Evolutionary conservation across 306 rosid species (phyloP).

Genomic region (Prunus mongolica): DNA sequence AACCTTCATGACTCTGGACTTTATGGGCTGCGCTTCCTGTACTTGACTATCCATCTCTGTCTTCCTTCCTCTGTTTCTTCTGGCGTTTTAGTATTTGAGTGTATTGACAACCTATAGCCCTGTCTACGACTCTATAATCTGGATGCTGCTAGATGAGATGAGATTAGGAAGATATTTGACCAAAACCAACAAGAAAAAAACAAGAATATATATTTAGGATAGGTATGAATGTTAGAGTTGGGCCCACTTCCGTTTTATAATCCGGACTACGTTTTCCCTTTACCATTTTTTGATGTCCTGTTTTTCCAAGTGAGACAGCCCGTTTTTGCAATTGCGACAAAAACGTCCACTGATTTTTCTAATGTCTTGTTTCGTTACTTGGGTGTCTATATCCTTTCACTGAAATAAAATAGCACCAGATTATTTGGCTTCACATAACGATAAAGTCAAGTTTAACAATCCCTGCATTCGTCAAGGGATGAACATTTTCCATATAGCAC

Average conservation of each 20-base stretch:
- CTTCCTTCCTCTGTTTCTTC: background rate
- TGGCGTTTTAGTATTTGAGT: background rate
- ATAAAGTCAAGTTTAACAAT: background rate
- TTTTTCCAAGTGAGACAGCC: background rate
- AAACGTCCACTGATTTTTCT: no score
- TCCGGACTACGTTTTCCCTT: background rate
- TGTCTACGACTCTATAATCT: background rate
- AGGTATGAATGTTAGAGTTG: background rate
- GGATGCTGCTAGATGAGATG: background rate
- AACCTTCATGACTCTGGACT: constrained; percentile 52
- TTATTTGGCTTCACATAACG: background rate
- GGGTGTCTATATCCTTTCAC: no score
- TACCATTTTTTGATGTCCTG: no score
- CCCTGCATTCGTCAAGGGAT: background rate
- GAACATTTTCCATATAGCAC: constrained; percentile 1
- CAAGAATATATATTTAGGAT: background rate
- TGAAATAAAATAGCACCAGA: background rate
- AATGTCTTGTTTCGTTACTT: no score
- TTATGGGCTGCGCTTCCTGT: constrained; percentile 20
- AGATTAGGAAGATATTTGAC: background rate
- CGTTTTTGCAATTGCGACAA: no score
- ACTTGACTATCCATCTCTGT: constrained; percentile 33
- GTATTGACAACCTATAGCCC: background rate
- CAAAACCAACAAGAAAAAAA: background rate
- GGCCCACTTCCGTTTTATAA: constrained; percentile 1